Evolutionary conservation across 2,329 filamentous ascomycete species (phyloP).

Genomic region (Aureobasidium pullulans): DNA sequence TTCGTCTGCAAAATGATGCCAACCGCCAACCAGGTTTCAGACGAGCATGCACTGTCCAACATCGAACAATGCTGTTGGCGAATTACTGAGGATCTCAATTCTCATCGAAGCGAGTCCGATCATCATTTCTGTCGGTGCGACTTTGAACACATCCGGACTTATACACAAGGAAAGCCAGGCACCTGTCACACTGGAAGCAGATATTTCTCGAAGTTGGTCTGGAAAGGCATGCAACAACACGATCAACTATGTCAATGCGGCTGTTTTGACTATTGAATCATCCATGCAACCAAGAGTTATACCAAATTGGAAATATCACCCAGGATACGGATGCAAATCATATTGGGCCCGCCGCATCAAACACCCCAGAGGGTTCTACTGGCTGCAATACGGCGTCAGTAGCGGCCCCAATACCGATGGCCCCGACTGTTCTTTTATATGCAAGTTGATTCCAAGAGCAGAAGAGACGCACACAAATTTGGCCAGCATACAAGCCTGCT

Average conservation of each 20-base stretch:
- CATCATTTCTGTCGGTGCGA: not conserved
- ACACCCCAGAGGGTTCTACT: not conserved
- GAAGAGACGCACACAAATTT: not conserved
- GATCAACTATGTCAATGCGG: not conserved
- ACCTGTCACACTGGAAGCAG: not conserved
- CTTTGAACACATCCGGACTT: not conserved
- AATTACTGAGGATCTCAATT: not conserved
- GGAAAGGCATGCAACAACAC: not conserved
- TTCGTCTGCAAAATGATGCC: not conserved
- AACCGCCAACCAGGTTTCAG: not conserved
- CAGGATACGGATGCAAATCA: not conserved
- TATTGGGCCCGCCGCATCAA: not conserved
- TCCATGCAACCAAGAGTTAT: not conserved
- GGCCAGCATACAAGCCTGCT: not conserved
- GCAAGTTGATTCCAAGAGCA: not conserved
- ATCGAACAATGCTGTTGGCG: not conserved
- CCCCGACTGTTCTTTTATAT: not conserved
- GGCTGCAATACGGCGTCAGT: not conserved
- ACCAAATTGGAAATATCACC: not conserved
- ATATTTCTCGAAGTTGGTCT: not conserved
- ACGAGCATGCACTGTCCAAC: not conserved
- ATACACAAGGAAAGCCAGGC: not conserved
- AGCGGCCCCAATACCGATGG: not conserved
- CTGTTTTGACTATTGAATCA: not conserved
- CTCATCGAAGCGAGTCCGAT: not conserved